Percentiles rank a stretch among this genome's conserved stretches.
phyloP scores from a whole-genome alignment of 345 rosid species.

The Rhizophora mangle region DNA sequence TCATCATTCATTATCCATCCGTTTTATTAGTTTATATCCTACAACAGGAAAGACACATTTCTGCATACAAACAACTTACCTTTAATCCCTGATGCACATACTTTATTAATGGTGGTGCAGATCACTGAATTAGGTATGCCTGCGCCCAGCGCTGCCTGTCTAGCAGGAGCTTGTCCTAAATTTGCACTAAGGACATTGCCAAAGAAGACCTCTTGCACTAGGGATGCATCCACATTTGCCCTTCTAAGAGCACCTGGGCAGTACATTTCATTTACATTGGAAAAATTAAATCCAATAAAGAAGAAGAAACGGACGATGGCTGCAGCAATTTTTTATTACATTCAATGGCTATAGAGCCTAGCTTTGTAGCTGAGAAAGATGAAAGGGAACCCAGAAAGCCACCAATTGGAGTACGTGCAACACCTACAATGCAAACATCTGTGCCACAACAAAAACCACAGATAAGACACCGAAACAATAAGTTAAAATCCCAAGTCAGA shows the following conservation, averaged over 20 bases:
- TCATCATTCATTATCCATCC: background rate
- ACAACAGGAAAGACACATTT: background rate
- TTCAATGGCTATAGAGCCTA: conserved; percentile 25
- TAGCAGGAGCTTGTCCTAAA: conserved; percentile 97
- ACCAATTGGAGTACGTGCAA: conserved; percentile 29
- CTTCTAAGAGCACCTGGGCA: conserved; percentile 58
- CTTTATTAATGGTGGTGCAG: conserved; percentile 34
- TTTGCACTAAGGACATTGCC: conserved; percentile 97
- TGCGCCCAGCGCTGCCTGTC: conserved; percentile 96
- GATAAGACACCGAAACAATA: no score
- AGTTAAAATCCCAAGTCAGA: background rate
- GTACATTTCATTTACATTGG: background rate
- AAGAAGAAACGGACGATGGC: background rate
- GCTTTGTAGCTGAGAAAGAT: conserved; percentile 28
- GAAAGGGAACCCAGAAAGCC: conserved; percentile 36
- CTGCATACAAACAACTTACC: conserved; percentile 5
- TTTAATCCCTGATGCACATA: conserved; percentile 34
- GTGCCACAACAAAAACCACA: background rate
- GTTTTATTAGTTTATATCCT: background rate
- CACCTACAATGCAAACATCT: conserved; percentile 4
- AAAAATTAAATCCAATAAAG: background rate
- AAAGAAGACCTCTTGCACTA: conserved; percentile 89
- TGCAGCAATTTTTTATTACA: background rate
- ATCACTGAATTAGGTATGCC: conserved; percentile 27
- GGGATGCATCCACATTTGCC: conserved; percentile 81